Evolutionary conservation across 805 yeast genomes (phyloP).

Genomic region (Starmera pachycereana): DNA sequence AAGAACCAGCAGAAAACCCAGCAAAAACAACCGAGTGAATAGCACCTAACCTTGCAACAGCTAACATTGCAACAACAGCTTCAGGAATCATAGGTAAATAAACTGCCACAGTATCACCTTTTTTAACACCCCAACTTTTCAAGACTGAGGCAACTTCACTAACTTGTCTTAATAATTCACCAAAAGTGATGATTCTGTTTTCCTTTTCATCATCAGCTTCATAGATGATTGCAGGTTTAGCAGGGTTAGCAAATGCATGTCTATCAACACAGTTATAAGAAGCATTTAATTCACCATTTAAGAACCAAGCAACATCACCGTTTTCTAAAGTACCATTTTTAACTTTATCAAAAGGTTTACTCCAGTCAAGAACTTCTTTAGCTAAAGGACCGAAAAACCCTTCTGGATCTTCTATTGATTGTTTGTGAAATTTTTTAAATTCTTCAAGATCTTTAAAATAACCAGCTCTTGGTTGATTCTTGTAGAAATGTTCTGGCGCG

Average conservation of each 20-base stretch:
- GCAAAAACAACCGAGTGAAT: conserved; percentile 81
- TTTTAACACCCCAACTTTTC: conserved; percentile 53
- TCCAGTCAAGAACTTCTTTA: conserved; percentile 68
- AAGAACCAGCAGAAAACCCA: conserved; percentile 67
- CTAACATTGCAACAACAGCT: conserved; percentile 65
- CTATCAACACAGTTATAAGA: conserved; percentile 76
- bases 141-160: conserved; percentile 64
- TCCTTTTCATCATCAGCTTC: conserved; percentile 74
- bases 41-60: conserved; percentile 75
- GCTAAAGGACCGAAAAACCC: conserved; percentile 77
- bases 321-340: conserved; percentile 39
- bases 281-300: conserved; percentile 74
- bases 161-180: conserved; percentile 61
- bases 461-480: conserved; percentile 25
- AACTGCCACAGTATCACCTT: conserved; percentile 82
- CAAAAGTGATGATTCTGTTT: conserved; percentile 53
- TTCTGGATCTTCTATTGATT: conserved; percentile 77
- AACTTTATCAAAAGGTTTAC: conserved; percentile 67
- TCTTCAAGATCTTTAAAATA: conserved; percentile 54
- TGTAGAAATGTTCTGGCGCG: conserved; percentile 26
- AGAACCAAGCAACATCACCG: conserved; percentile 59
- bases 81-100: conserved; percentile 83
- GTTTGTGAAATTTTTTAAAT: conserved; percentile 60
- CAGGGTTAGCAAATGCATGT: conserved; percentile 62
- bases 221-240: conserved; percentile 64